Evolutionary conservation across 2,329 filamentous ascomycete genomes (phyloP).

Genomic region (Colletotrichum musae): DNA sequence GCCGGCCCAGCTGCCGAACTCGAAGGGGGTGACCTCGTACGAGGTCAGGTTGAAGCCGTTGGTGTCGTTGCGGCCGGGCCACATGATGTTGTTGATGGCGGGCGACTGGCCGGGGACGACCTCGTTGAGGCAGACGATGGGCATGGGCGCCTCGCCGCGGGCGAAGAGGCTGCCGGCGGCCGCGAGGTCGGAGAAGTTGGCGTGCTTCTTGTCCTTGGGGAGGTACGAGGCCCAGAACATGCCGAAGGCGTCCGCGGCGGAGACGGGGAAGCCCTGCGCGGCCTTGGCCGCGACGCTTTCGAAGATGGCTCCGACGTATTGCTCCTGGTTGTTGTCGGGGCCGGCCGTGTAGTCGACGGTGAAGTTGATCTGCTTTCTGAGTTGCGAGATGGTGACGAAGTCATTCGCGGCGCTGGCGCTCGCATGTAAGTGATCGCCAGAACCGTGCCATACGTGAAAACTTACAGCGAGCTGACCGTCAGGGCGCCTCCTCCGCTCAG

Average conservation of each 20-base stretch:
- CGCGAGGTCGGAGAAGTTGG: constrained; percentile 46
- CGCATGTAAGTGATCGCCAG: not conserved
- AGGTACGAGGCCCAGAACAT: constrained; percentile 48
- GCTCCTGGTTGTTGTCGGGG: constrained; percentile 35
- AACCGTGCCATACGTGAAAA: not conserved
- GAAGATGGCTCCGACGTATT: constrained; percentile 42
- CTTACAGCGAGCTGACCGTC: constrained; percentile 46
- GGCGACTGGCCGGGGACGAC: constrained; percentile 48
- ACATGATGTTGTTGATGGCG: constrained; percentile 47
- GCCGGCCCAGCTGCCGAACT: constrained; percentile 51
- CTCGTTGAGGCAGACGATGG: constrained; percentile 47
- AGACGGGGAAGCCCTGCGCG: constrained; percentile 45
- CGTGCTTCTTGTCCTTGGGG: constrained; percentile 36
- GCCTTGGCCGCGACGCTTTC: constrained; percentile 44
- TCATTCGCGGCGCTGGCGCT: constrained; percentile 45
- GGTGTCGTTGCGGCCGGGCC: constrained; percentile 46
- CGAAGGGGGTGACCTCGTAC: constrained; percentile 51
- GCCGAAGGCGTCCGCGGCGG: constrained; percentile 47
- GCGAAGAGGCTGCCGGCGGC: constrained; percentile 39
- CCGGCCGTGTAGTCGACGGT: constrained; percentile 43
- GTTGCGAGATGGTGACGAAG: constrained; percentile 42
- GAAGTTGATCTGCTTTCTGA: constrained; percentile 45
- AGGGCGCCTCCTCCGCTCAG: constrained; percentile 48
- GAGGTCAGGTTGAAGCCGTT: constrained; percentile 49
- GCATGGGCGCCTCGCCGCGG: constrained; percentile 47